Evolutionary conservation across 768 basidiomycete species (phyloP), one percentile per base, ranked within the genome.

Genomic region (Calocybe indica): DNA sequence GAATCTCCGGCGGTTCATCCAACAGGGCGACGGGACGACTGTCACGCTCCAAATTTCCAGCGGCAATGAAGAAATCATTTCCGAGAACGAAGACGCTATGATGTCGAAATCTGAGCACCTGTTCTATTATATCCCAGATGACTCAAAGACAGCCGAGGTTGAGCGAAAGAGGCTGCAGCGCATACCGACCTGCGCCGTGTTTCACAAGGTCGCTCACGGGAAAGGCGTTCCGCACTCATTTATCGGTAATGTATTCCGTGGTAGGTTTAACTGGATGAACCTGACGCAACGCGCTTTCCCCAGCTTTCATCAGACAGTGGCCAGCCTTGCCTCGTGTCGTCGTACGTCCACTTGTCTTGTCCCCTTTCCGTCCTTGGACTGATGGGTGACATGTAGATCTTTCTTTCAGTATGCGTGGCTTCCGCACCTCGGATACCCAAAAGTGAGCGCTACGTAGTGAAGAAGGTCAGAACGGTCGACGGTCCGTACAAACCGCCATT

Each of bases 271-370:
- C 22, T 4, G 22, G 22, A 22, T 22, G 4, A 22, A 22, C 22
- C 22, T 22, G 22, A 22, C 22, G 22, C 22, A 4, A 22, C 22
- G 22, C 22, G 22, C 42, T 8, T 29, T 47, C 12, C 3, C 14
- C 41, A 71, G 79, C 76, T 1, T 82, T 85, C 58, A 65, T 85
- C 30, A 72, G 76, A 3, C 82, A 79, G 55, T 82, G 82, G 79
- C 83, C 83, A 14, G 75, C 82, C 12, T 69, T 88, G n/a, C 85
- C 85, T 32, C 69, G 73, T 2, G 73, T 85, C 28, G 75, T 82
- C 12, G 82, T 82, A 54, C 53, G 79, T 72, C 22, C 15, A n/a
- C 31, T 45, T 1, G 1, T 6, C 29, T n/a, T 35, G 14, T 9
- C 8, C 6, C 11, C 31, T 41, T 50, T 22, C 28, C 32, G 3